Base-by-base conservation (phyloP, 257 asterid genomes). In the Solanum corneliomulleri region DNA sequence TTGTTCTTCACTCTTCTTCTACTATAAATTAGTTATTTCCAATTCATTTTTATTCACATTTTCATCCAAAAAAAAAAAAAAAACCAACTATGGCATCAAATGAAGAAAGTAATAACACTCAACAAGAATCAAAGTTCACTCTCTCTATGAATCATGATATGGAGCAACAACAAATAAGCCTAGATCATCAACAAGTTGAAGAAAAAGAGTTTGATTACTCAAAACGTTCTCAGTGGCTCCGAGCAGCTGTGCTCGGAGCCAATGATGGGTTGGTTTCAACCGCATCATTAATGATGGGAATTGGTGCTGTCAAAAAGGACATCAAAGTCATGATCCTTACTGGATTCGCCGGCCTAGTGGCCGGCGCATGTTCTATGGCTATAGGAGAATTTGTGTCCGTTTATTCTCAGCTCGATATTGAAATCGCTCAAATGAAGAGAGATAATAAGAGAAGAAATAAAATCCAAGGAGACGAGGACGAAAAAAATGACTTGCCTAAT, bases 281-380 rank as follows among this genome's bases (percentile, higher is more conserved):
- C 0, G 98, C 98, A 0, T 91, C 98, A 3, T 88, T 95, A 18
- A 95, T 95, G 98, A 92, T 95, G 96, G 98, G 98, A 47, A 93
- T 95, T 11, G 98, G 98, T 71, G 95, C 98, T 2, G 97, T 95
- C 21, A 93, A 91, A 31, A 93, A 93, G n/a, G 98, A 94, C 89
- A 92, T 93, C 76, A 93, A 92, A 82, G 92, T 90, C 88, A 95
- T 95, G 98, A 92, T 93, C 56, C 66, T 95, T 0, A 94, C 97
- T 0, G 98, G 98, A 3, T 95, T 95, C 23, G 98, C 98, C 1
- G 98, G 98, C 58, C 91, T 94, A 0, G 96, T 95, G 47, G 95
- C 98, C 72, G 98, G 98, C 1, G 96, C 98, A 0, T 95, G 98
- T 82, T 94, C 98, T 75, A 95, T 95, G 98, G 98, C 98, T 33